Evolutionary conservation across 306 rosid genomes (phyloP), one percentile per base, ranked within the genome.

Genomic region (Malus sieversii): DNA sequence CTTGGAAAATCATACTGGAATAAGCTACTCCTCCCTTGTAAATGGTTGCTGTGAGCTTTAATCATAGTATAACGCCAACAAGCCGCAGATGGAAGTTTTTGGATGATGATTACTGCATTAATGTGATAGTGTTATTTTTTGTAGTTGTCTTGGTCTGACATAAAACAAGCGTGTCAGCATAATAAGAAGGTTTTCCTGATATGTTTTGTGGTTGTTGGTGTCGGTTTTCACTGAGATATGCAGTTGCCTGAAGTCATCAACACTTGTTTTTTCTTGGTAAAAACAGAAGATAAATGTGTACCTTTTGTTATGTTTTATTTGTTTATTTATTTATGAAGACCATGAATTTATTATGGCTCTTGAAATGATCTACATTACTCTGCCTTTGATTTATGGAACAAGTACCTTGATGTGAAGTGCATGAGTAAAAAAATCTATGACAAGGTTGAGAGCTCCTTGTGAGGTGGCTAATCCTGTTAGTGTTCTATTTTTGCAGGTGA

Each of bases 401-500:
- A 42, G 19, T 38, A 72, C 32, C 27, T 60, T 40, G 19, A 33
- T 66, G 29, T 38, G 66, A 55, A 18, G 68, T 42, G 58, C 55
- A 57, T 13, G 40, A 15, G 51, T 73, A 25, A 42, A 46, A 33
- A 13, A 60, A 73, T 44, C 55, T 42, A 27, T 60, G 4, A 2
- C 25, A 25, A 59, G 42, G 52, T 38, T 23, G 63, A 48, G 51
- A 52, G 66, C 14, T 62, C 45, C 44, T 35, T 30, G 22, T 30
- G 19, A 32, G 66, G 68, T 55, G 30, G 30, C 78, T 82, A 45
- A 75, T 71, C 32, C 16, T 66, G 66, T 57, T 40, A 72, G 18
- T 53, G 45, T 78, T 81, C 29, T 19, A 45, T 61, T 66, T 78
- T 58, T 82, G 72, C 60, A 94, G 98, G 98, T 63, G 96, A 91